Conservation (phyloP, 805 yeast species). For the Debaryomyces tyrocola region DNA sequence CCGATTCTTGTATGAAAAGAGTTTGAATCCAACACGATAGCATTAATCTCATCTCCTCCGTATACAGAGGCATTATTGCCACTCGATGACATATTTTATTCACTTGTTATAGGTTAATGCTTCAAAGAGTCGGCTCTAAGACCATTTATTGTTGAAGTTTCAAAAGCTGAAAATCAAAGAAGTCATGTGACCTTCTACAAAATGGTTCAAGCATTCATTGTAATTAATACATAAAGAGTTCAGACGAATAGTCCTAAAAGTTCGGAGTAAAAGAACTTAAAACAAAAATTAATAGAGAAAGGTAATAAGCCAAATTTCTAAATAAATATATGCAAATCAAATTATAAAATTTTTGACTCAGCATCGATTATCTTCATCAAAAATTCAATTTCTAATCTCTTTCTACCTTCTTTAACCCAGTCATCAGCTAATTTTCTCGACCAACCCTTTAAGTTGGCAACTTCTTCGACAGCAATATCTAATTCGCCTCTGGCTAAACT, state of each 20-base stretch:
- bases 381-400: slow-evolving; percentile 84
- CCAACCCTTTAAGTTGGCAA: slow-evolving; percentile 88
- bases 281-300: neutral
- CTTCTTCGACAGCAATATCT: slow-evolving; percentile 90
- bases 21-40: slow-evolving; percentile 91
- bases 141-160: neutral
- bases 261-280: neutral
- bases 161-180: neutral
- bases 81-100: slow-evolving; percentile 18
- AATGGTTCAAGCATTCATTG: neutral
- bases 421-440: slow-evolving; percentile 84
- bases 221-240: neutral
- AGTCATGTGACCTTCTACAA: neutral
- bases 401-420: slow-evolving; percentile 89
- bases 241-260: neutral
- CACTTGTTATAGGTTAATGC: neutral
- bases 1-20: slow-evolving; percentile 82
- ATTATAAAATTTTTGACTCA: slow-evolving; percentile 50
- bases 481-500: slow-evolving; percentile 74
- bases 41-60: slow-evolving; percentile 78
- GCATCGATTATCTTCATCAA: slow-evolving; percentile 67
- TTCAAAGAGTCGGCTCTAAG: neutral
- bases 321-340: neutral
- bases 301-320: neutral
- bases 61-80: slow-evolving; percentile 22